Percentiles rank a stretch among this genome's conserved stretches.
Conservation (phyloP, 768 basidiomycete species). For the Boletus huronensis region DNA sequence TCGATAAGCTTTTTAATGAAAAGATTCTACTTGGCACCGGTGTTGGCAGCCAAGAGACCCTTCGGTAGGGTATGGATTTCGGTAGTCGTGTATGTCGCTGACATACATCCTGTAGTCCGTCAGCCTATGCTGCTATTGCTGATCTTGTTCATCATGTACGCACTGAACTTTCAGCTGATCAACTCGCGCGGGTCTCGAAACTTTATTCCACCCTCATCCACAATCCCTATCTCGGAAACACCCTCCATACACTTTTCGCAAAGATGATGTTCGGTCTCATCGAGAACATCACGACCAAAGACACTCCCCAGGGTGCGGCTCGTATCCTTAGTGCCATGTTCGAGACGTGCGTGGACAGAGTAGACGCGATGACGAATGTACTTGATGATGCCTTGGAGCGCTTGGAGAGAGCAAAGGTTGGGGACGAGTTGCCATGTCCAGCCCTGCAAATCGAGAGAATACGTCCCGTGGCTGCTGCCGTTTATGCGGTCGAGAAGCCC, state of each 20-base stretch:
- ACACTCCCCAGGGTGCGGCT: constrained; percentile 62
- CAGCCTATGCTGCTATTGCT: constrained; percentile 83
- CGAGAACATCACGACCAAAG: constrained; percentile 78
- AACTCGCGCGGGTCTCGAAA: constrained; percentile 74
- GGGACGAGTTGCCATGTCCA: constrained; percentile 43
- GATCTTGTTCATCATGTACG: constrained; percentile 93
- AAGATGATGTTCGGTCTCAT: constrained; percentile 91
- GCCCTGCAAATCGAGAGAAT: constrained; percentile 76
- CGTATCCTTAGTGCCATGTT: constrained; percentile 72
- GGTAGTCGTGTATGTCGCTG: background rate
- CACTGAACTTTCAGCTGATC: constrained; percentile 69
- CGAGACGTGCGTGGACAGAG: constrained; percentile 78
- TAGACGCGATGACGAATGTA: constrained; percentile 73
- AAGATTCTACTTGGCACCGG: constrained; percentile 82
- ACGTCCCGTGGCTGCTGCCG: constrained; percentile 75
- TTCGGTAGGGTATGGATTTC: constrained; percentile 49
- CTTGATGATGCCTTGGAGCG: constrained; percentile 46
- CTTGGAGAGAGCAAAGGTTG: constrained; percentile 43
- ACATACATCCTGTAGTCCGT: constrained; percentile 46
- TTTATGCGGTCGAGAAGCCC: constrained; percentile 75
- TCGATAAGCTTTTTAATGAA: constrained; percentile 91
- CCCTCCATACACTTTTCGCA: constrained; percentile 84
- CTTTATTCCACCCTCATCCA: constrained; percentile 88
- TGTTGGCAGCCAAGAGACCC: constrained; percentile 79
- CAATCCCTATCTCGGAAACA: constrained; percentile 75